Evolutionary conservation across 2,329 filamentous ascomycete species (phyloP), one percentile per base, ranked within the genome.

Genomic region (Hymenoscyphus repandus): DNA sequence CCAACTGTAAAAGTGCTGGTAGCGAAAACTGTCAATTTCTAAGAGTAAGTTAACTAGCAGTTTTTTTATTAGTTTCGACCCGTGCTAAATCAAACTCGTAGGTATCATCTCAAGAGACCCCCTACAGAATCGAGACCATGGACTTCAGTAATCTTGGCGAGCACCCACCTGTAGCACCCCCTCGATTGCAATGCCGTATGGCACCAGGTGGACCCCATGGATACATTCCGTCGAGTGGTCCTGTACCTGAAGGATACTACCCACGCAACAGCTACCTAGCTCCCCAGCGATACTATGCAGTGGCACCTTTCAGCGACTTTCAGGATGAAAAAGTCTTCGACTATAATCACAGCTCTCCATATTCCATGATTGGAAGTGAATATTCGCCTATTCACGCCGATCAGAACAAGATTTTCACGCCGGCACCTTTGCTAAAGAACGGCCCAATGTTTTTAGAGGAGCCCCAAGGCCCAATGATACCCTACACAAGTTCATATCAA

Each of bases 1-100:
- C 78, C 10, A 95, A 91, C 68, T 97, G 92, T 73, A 86, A 82
- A 62, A 82, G 76, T 54, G 85, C 91, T 47, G 86, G 86, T 11
- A 73, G 78, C 22, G 79, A 84, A 18, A 73, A 77, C 5, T 96
- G 92, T 66, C 80, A 85, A 51, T 96, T 95, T 64, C 74, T 95
- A 56, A 79, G 92, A 69, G 92, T 95, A 75, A 65, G 70, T 53
- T 43, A 36, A 12, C 11, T 17, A 9, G 13, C 17, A 43, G 15
- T 17, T 20, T 13, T 20, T 37, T 10, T 39, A 32, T 34, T 13
- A 30, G 5, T 17, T 47, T 39, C 41, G 32, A 22, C 43, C 22
- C 39, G 39, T 50, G 34, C 47, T 56, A 37, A 58, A 40, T 48
- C 38, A 36, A 37, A 27, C 42, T 49, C 49, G 30, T 53, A 66